Conservation (phyloP, 441 rosid genomes). For the Populus hybrid region DNA sequence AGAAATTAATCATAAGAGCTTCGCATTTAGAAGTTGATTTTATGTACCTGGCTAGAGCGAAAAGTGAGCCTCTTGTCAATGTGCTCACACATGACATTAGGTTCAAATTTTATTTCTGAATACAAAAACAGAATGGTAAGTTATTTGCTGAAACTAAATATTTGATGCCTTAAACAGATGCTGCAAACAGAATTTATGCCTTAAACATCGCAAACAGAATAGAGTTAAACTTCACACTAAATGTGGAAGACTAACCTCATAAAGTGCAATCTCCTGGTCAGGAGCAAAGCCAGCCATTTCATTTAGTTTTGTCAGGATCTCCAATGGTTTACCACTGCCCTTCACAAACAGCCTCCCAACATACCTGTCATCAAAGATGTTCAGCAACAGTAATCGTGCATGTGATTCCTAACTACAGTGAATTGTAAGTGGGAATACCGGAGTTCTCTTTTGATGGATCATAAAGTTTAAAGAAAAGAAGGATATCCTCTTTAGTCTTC, state of each 20-base stretch:
- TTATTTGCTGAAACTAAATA: not conserved
- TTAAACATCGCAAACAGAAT: not conserved
- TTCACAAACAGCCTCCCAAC: slow-evolving; percentile 87
- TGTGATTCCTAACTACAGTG: slow-evolving; percentile 1
- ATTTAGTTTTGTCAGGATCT: slow-evolving; percentile 66
- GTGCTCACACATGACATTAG: slow-evolving; percentile 89
- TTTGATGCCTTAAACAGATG: not conserved
- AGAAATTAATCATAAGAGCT: not conserved
- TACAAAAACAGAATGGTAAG: slow-evolving; percentile 1
- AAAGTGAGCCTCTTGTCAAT: slow-evolving; percentile 77
- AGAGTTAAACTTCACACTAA: not conserved
- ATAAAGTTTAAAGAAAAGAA: slow-evolving; percentile 88
- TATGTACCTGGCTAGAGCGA: slow-evolving; percentile 67
- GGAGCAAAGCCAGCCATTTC: slow-evolving; percentile 87
- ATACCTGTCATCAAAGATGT: slow-evolving; percentile 42
- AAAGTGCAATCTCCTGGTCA: slow-evolving; percentile 82
- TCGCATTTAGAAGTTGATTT: not conserved
- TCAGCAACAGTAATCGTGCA: slow-evolving; percentile 13
- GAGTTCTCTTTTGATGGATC: slow-evolving; percentile 71
- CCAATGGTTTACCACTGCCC: slow-evolving; percentile 71
- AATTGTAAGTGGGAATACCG: slow-evolving; percentile 40
- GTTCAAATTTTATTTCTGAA: slow-evolving; percentile 91
- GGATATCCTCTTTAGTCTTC: slow-evolving; percentile 71
- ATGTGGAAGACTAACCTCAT: slow-evolving; percentile 53
- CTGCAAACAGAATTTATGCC: not conserved